These are phyloP conservation scores for Acer negundo DNA, from an alignment of 345 rosid genomes.

Conservation along the genomic window DNA sequence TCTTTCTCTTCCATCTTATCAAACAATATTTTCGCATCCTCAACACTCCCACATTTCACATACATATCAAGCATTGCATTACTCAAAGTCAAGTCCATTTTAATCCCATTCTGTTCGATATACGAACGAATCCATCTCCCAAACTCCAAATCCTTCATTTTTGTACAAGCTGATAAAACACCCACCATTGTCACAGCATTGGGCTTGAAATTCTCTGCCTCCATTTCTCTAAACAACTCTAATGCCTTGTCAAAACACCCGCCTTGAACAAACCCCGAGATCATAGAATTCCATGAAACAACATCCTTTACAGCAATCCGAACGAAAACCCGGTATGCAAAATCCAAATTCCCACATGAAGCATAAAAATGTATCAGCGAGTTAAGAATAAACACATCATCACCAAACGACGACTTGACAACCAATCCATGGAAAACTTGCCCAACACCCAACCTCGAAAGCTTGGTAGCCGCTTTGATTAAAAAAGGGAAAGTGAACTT, in stretches of 20 bases:
- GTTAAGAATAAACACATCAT: slow-evolving; percentile 52
- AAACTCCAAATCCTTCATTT: slow-evolving; percentile 52
- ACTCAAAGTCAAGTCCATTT: slow-evolving; percentile 50
- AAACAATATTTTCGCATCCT: slow-evolving; percentile 57
- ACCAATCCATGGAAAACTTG: slow-evolving; percentile 68
- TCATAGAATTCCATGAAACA: slow-evolving; percentile 84
- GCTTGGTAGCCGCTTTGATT: slow-evolving; percentile 55
- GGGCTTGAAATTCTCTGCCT: slow-evolving; percentile 48
- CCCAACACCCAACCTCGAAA: slow-evolving; percentile 33
- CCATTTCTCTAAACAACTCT: slow-evolving; percentile 54
- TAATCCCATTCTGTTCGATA: slow-evolving; percentile 43
- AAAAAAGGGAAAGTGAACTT: slow-evolving; percentile 75
- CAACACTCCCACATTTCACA: slow-evolving; percentile 65
- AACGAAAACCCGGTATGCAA: slow-evolving; percentile 52
- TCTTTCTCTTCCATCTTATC: slow-evolving; percentile 59
- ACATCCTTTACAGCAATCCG: slow-evolving; percentile 53
- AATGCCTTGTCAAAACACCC: slow-evolving; percentile 59
- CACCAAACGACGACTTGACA: slow-evolving; percentile 43
- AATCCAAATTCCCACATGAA: slow-evolving; percentile 57
- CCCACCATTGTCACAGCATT: slow-evolving; percentile 72
- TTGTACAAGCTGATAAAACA: slow-evolving; percentile 62
- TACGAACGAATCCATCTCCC: slow-evolving; percentile 56
- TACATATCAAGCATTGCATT: slow-evolving; percentile 79
- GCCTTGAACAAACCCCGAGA: slow-evolving; percentile 56
- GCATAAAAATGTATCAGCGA: slow-evolving; percentile 66